Conservation (phyloP, 768 basidiomycete species). For the Tylopilus plumbeoviolaceoides region DNA sequence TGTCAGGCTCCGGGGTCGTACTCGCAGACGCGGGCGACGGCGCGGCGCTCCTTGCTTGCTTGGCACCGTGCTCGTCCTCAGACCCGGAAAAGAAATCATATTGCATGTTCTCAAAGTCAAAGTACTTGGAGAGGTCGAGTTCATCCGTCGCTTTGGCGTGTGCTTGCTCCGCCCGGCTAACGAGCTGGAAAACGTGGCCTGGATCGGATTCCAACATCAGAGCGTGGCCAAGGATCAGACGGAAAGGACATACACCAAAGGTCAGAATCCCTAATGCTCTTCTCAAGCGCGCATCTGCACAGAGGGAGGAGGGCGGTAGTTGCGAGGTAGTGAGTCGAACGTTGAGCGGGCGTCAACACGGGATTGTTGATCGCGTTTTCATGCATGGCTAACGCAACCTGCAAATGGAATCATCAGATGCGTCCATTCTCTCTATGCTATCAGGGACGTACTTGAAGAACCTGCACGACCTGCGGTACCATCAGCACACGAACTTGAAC, state of each 20-base stretch:
- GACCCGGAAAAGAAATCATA: background rate
- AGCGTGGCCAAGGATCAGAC: background rate
- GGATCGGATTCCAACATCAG: conserved; percentile 3
- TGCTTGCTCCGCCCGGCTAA: background rate
- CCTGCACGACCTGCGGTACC: conserved; percentile 11
- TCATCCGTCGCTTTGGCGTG: background rate
- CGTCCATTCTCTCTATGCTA: background rate
- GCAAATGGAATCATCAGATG: background rate
- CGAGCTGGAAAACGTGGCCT: conserved; percentile 8
- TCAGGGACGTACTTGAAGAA: conserved; percentile 15
- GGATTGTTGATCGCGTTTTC: conserved; percentile 20
- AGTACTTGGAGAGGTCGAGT: conserved; percentile 5
- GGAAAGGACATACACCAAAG: conserved; percentile 14
- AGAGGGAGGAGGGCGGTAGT: conserved; percentile 4
- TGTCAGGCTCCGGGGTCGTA: background rate
- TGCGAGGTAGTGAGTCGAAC: conserved; percentile 8
- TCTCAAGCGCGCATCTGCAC: conserved; percentile 1
- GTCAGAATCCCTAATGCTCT: background rate
- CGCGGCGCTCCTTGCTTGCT: background rate
- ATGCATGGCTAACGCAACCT: conserved; percentile 24
- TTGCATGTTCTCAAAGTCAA: background rate
- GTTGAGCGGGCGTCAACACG: conserved; percentile 2
- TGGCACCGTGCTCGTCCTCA: background rate
- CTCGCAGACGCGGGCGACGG: background rate
- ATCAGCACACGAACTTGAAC: conserved; percentile 1